A percentile compares a stretch with the other conserved stretches of the same genome.
phyloP scores from a whole-genome alignment of 805 yeast species.

The Metschnikowia dekortorum region DNA sequence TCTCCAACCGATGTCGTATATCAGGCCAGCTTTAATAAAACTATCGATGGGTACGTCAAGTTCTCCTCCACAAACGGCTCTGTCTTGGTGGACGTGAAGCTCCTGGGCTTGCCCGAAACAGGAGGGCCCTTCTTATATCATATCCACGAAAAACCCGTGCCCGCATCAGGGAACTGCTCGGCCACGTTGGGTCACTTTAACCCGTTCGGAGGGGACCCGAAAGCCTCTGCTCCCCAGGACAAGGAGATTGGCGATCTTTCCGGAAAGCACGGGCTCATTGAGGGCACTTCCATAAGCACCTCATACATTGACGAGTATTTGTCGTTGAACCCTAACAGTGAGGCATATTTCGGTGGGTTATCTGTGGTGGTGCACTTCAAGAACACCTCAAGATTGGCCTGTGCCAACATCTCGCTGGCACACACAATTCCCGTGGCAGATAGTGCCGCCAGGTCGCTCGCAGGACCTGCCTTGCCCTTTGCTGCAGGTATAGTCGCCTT shows the following conservation, averaged over 20 bases:
- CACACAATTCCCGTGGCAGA: not conserved
- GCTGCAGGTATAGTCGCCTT: slow-evolving; percentile 14
- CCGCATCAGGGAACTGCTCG: slow-evolving; percentile 28
- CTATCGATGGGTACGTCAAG: slow-evolving; percentile 26
- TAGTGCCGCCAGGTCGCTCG: slow-evolving; percentile 4
- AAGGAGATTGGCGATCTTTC: slow-evolving; percentile 37
- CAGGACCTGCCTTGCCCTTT: slow-evolving; percentile 8
- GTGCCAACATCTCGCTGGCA: slow-evolving; percentile 33
- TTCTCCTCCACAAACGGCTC: slow-evolving; percentile 31
- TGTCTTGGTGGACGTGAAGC: slow-evolving; percentile 29
- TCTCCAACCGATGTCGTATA: slow-evolving; percentile 26
- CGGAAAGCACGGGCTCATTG: slow-evolving; percentile 35
- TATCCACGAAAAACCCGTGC: slow-evolving; percentile 35
- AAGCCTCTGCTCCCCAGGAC: slow-evolving; percentile 20
- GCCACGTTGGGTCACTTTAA: slow-evolving; percentile 35
- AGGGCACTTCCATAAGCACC: slow-evolving; percentile 22
- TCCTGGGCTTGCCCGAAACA: slow-evolving; percentile 27
- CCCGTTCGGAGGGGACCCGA: slow-evolving; percentile 32
- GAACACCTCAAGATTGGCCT: slow-evolving; percentile 31
- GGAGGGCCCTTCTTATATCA: slow-evolving; percentile 42
- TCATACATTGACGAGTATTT: slow-evolving; percentile 28
- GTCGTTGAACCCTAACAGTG: slow-evolving; percentile 26
- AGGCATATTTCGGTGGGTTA: slow-evolving; percentile 24
- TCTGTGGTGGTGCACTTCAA: slow-evolving; percentile 35
- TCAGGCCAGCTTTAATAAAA: slow-evolving; percentile 22